Percentiles rank a stretch among this genome's conserved stretches.
These are phyloP conservation scores for Drosera capensis DNA, from an alignment of 148 eudicot genomes.

Conservation along the genomic window DNA sequence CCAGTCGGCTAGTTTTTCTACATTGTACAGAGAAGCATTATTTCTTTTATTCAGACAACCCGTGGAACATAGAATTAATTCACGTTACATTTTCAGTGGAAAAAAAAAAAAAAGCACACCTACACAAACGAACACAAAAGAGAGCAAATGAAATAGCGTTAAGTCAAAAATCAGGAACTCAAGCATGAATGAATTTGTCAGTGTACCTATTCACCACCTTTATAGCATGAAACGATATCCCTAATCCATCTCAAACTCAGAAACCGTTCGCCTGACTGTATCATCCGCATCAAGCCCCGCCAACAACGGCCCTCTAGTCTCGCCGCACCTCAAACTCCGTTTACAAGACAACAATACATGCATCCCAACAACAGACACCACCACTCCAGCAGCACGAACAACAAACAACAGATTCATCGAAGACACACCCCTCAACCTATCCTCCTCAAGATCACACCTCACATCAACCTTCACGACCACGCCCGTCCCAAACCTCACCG, in stretches of 20 bases:
- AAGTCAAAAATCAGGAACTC: no score
- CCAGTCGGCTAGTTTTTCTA: no score
- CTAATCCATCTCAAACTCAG: conserved; percentile 49
- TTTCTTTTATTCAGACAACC: no score
- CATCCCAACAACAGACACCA: conserved; percentile 32
- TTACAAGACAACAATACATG: conserved; percentile 31
- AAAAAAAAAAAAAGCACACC: no score
- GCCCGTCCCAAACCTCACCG: conserved; percentile 12
- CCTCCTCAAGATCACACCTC: conserved; percentile 66
- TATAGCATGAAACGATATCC: no score
- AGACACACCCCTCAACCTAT: conserved; percentile 50
- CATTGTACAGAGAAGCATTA: no score
- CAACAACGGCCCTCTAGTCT: conserved; percentile 38
- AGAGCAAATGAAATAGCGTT: no score
- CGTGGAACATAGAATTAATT: no score
- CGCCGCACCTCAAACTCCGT: conserved; percentile 30
- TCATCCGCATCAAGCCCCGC: conserved; percentile 39
- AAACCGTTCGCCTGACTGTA: conserved; percentile 25
- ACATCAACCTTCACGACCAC: conserved; percentile 43
- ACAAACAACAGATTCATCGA: conserved; percentile 60
- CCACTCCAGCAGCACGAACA: conserved; percentile 42
- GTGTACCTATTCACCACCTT: no score
- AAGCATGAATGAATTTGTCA: no score
- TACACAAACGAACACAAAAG: no score
- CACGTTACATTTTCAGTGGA: no score